Conservation (phyloP, 257 asterid species). For the Lithospermum erythrorhizon region DNA sequence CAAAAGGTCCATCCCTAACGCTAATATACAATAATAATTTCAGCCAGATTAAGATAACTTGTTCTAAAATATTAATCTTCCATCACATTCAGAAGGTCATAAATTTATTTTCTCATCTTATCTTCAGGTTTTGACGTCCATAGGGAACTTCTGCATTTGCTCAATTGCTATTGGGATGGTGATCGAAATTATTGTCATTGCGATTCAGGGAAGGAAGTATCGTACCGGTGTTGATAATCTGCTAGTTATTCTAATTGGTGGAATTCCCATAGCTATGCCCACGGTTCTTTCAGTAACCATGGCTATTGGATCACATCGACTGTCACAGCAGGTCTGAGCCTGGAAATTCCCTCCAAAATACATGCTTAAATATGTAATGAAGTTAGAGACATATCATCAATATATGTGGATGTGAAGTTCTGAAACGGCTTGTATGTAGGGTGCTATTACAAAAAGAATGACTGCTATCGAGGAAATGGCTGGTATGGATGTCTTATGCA, state of each 20-base stretch:
- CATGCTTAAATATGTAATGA: background rate
- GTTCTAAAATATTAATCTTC: background rate
- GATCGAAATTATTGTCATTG: conserved; percentile 23
- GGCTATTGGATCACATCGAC: conserved; percentile 33
- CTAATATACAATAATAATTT: background rate
- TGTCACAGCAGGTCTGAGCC: conserved; percentile 24
- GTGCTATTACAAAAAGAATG: conserved; percentile 37
- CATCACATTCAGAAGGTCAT: background rate
- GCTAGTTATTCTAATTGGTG: conserved; percentile 34
- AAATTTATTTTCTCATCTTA: background rate
- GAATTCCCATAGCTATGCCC: conserved; percentile 40
- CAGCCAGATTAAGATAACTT: background rate
- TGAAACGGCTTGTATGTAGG: conserved; percentile 11
- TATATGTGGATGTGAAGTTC: background rate
- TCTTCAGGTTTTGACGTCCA: conserved; percentile 32
- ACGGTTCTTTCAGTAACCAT: conserved; percentile 31
- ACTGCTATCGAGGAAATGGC: conserved; percentile 45
- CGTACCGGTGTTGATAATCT: conserved; percentile 32
- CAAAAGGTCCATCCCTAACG: conserved; percentile 19
- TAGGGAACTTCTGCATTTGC: conserved; percentile 40
- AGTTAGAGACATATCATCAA: background rate
- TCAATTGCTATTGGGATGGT: conserved; percentile 34
- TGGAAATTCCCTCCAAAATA: background rate
- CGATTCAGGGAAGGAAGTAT: conserved; percentile 21
- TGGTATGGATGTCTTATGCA: conserved; percentile 39